Percentiles rank a stretch among this genome's conserved stretches.
These are phyloP conservation scores for Chlorella sp. DNA, from an alignment of 139 green algal genomes.

Conservation along the genomic window DNA sequence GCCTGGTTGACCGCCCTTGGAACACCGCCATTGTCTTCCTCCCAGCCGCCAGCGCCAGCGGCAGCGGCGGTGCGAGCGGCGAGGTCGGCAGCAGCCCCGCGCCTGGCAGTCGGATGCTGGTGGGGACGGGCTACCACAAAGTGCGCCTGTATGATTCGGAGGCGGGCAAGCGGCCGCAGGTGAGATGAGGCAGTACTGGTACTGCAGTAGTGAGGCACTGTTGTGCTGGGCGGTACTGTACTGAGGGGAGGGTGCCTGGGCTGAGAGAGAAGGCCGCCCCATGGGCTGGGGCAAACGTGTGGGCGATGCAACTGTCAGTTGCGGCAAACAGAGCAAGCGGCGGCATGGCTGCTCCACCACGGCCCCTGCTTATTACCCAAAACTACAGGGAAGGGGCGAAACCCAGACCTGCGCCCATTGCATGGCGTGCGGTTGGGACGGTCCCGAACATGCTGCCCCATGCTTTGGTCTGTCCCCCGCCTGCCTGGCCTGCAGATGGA, in stretches of 20 bases:
- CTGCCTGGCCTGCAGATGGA: slow-evolving; percentile 7
- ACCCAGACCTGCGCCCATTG: too few relatives aligned
- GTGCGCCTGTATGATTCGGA: slow-evolving; percentile 55
- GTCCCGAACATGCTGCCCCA: too few relatives aligned
- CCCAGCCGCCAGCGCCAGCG: background rate
- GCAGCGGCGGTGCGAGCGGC: background rate
- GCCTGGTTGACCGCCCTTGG: slow-evolving; percentile 47
- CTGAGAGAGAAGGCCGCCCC: too few relatives aligned
- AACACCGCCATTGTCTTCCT: slow-evolving; percentile 45
- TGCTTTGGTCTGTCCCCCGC: too few relatives aligned
- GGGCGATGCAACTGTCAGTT: too few relatives aligned
- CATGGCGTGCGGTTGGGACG: too few relatives aligned
- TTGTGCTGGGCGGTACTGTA: too few relatives aligned
- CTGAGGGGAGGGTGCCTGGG: slow-evolving; percentile 5
- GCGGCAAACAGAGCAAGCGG: too few relatives aligned
- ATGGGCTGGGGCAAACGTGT: too few relatives aligned
- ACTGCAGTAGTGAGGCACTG: background rate
- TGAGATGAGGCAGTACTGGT: background rate
- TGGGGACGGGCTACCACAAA: slow-evolving; percentile 56
- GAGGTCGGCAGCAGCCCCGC: background rate
- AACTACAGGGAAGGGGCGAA: too few relatives aligned
- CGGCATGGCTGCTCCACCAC: too few relatives aligned
- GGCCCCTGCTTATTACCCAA: too few relatives aligned
- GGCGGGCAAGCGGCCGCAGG: slow-evolving; percentile 69
- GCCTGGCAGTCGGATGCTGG: slow-evolving; percentile 31